These are phyloP conservation scores for Trypanosoma scelopori DNA, from an alignment of 208 protist genomes.

Conservation along the genomic window DNA sequence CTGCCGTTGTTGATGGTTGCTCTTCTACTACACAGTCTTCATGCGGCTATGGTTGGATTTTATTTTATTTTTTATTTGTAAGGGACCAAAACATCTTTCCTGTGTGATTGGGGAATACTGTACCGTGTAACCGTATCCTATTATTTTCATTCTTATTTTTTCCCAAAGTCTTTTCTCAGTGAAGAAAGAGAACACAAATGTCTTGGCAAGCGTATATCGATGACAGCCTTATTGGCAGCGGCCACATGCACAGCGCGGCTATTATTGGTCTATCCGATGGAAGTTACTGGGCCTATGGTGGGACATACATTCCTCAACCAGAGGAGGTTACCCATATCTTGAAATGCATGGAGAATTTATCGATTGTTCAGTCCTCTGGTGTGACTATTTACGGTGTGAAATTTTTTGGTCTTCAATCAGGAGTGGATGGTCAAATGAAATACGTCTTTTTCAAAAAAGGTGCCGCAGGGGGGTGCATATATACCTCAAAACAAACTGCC, in stretches of 20 bases:
- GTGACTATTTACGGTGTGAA: slow-evolving; percentile 82
- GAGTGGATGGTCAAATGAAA: slow-evolving; percentile 65
- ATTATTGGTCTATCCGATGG: slow-evolving; percentile 80
- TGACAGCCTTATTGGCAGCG: slow-evolving; percentile 85
- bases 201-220: slow-evolving; percentile 89
- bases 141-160: slow-evolving; percentile 16
- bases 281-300: slow-evolving; percentile 89
- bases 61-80: too few species aligned
- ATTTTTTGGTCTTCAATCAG: slow-evolving; percentile 84
- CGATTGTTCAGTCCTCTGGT: slow-evolving; percentile 67
- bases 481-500: slow-evolving; percentile 81
- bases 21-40: too few species aligned
- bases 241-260: slow-evolving; percentile 86
- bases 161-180: neutral
- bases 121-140: neutral
- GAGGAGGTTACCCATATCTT: slow-evolving; percentile 84
- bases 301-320: slow-evolving; percentile 82
- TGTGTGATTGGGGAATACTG: neutral
- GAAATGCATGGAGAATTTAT: slow-evolving; percentile 59
- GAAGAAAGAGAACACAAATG: slow-evolving; percentile 39
- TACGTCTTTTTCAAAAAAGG: slow-evolving; percentile 91
- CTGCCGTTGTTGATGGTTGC: neutral
- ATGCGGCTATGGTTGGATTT: too few species aligned
- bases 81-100: too few species aligned
- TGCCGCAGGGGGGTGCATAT: slow-evolving; percentile 80